Conservation (phyloP, 2,329 filamentous ascomycete genomes). For the Bisporella sp. region DNA sequence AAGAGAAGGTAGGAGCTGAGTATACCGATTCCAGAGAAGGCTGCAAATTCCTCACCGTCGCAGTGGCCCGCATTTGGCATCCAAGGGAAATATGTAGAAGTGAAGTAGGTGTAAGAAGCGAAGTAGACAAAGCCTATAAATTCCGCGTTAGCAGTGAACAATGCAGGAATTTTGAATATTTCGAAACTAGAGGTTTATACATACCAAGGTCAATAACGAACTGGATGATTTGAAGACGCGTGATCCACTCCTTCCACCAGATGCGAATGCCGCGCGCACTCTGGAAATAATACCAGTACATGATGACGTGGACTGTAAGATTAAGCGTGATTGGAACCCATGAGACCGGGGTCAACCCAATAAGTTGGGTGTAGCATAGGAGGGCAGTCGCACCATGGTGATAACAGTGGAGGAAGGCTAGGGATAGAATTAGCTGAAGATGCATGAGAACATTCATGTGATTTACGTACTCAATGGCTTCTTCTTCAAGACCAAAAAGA, state of each 20-base stretch:
- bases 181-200: background rate
- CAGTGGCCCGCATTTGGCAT: slow-evolving; percentile 81
- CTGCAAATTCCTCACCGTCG: slow-evolving; percentile 94
- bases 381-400: slow-evolving; percentile 96
- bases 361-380: slow-evolving; percentile 95
- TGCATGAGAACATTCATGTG: background rate
- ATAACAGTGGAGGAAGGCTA: slow-evolving; percentile 95
- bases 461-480: slow-evolving; percentile 76
- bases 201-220: slow-evolving; percentile 92
- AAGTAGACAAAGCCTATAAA: slow-evolving; percentile 92
- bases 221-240: slow-evolving; percentile 91
- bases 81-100: slow-evolving; percentile 79
- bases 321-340: slow-evolving; percentile 94
- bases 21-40: slow-evolving; percentile 85
- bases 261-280: slow-evolving; percentile 89
- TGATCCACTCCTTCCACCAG: slow-evolving; percentile 99
- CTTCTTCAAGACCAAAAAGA: slow-evolving; percentile 98
- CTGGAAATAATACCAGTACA: slow-evolving; percentile 99
- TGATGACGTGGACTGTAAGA: slow-evolving; percentile 90
- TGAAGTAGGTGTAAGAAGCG: slow-evolving; percentile 98
- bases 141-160: background rate
- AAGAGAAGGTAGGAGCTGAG: slow-evolving; percentile 92
- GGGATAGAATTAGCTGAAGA: slow-evolving; percentile 26
- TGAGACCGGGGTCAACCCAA: slow-evolving; percentile 86
- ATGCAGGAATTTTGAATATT: no score